phyloP scores from a whole-genome alignment of 73 alveolate genomes.

The Stentor roeselii region DNA sequence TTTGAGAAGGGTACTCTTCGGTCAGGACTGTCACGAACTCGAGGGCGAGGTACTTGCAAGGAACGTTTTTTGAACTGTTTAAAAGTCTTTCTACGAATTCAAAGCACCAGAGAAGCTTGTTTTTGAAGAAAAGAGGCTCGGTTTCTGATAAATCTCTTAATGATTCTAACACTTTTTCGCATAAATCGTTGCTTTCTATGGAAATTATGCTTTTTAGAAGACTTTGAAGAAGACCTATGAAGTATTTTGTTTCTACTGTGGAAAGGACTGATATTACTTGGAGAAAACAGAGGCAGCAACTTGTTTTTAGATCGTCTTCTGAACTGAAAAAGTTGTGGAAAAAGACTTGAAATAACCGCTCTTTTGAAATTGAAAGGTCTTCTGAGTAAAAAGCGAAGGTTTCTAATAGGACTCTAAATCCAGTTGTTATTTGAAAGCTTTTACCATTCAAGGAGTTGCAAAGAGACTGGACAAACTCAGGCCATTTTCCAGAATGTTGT shows the following conservation, averaged over 20 bases:
- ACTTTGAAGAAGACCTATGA: not conserved
- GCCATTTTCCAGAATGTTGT: not conserved
- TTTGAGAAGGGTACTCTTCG: not conserved
- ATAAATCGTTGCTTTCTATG: too few species aligned
- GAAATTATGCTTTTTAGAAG: not conserved
- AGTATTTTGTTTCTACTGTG: not conserved
- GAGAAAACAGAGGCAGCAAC: not conserved
- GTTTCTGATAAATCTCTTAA: not conserved
- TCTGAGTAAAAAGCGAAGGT: not conserved
- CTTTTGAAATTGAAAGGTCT: not conserved
- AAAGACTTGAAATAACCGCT: not conserved
- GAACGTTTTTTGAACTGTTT: not conserved
- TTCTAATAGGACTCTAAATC: too few species aligned
- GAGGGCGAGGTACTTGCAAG: not conserved
- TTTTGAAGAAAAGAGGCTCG: not conserved
- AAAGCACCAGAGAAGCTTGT: not conserved
- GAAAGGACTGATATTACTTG: not conserved
- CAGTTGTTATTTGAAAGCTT: not conserved
- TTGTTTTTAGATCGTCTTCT: not conserved
- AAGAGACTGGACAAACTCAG: not conserved
- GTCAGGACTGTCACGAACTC: not conserved
- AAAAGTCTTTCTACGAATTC: not conserved
- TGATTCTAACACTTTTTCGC: not conserved
- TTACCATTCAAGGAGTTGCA: not conserved
- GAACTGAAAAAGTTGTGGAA: not conserved